These are phyloP conservation scores for Aleurites moluccanus DNA, from an alignment of 441 rosid species.

Conservation along the genomic window DNA sequence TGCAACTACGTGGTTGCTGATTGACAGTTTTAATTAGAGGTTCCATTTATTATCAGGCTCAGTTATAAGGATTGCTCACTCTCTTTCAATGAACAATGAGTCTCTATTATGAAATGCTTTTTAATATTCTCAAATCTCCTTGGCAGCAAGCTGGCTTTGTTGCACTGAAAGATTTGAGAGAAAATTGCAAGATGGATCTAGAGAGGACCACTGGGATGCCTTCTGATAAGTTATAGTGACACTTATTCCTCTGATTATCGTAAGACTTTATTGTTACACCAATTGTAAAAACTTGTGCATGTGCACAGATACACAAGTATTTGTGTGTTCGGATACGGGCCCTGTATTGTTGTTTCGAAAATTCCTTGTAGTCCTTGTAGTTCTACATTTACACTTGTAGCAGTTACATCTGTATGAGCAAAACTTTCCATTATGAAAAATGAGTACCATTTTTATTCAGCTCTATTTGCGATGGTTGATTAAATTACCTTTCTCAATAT, in stretches of 20 bases:
- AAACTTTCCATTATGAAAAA: neutral
- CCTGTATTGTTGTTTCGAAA: conserved; percentile 12
- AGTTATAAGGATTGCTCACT: neutral
- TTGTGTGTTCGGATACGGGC: neutral
- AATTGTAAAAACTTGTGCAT: conserved; percentile 19
- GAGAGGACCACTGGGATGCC: conserved; percentile 51
- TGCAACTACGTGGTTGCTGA: neutral
- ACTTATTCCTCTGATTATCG: conserved; percentile 19
- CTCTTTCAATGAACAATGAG: neutral
- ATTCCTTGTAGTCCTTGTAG: conserved; percentile 8
- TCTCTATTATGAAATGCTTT: neutral
- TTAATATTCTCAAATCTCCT: conserved; percentile 10
- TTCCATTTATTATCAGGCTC: neutral
- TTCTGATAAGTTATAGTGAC: conserved; percentile 36
- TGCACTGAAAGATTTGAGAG: conserved; percentile 67
- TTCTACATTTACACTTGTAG: conserved; percentile 6
- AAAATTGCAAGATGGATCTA: conserved; percentile 69
- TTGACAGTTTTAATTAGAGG: neutral
- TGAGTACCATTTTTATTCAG: neutral
- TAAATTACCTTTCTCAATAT: neutral
- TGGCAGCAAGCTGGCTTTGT: conserved; percentile 64
- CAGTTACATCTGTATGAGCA: neutral
- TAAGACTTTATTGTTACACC: conserved; percentile 27
- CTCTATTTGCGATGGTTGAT: conserved; percentile 1
- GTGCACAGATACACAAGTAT: conserved; percentile 7